Evolutionary conservation across 164 flowering plant species (phyloP).

Genomic region (Litsea cubeba): DNA sequence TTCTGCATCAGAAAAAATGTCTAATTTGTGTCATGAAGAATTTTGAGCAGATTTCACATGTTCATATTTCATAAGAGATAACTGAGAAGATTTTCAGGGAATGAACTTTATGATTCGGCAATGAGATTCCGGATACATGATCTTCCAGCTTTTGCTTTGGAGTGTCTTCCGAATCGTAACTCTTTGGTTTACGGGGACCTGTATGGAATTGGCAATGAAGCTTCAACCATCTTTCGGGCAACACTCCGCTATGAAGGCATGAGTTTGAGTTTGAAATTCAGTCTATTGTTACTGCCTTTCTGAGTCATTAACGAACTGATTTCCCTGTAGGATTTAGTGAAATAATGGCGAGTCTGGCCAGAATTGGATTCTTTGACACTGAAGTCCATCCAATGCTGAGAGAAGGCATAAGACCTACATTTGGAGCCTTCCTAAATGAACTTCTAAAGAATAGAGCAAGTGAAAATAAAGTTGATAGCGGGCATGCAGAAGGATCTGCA

Average conservation of each 20-base stretch:
- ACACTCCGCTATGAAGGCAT: slow-evolving; percentile 96
- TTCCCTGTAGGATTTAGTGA: slow-evolving; percentile 61
- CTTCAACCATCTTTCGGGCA: slow-evolving; percentile 90
- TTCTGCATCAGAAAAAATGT: too few relatives aligned
- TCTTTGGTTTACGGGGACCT: slow-evolving; percentile 82
- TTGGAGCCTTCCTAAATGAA: slow-evolving; percentile 43
- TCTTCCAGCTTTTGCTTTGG: slow-evolving; percentile 95
- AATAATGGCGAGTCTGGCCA: slow-evolving; percentile 79
- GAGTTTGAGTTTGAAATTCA: slow-evolving; percentile 5
- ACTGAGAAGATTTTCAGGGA: slow-evolving; percentile 45
- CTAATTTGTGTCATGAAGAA: too few relatives aligned
- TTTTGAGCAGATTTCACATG: too few relatives aligned
- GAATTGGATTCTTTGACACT: slow-evolving; percentile 58
- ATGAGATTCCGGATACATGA: slow-evolving; percentile 56
- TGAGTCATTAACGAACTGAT: slow-evolving; percentile 5
- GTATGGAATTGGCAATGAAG: slow-evolving; percentile 78
- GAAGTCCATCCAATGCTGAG: slow-evolving; percentile 49
- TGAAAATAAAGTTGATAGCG: not conserved
- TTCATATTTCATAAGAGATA: too few relatives aligned
- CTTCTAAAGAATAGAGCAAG: slow-evolving; percentile 41
- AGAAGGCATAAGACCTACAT: slow-evolving; percentile 45
- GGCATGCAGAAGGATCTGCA: slow-evolving; percentile 13
- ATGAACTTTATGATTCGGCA: slow-evolving; percentile 79
- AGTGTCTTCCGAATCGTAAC: slow-evolving; percentile 89
- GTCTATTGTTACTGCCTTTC: not conserved